Evolutionary conservation across 352 stramenopile species (phyloP).

Genomic region (Phytophthora pisi): DNA sequence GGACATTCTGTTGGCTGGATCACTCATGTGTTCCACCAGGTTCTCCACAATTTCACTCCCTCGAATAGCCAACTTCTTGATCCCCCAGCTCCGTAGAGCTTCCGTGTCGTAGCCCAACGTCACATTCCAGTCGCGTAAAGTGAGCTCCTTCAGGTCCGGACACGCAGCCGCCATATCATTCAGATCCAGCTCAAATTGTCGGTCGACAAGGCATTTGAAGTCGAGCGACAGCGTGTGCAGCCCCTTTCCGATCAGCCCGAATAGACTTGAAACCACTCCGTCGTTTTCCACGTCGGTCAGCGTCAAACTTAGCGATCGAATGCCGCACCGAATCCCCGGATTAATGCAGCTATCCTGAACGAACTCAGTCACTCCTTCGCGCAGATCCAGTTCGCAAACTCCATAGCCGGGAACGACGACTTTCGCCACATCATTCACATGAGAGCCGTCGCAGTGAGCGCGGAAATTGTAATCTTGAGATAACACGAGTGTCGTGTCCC

Average conservation of each 20-base stretch:
- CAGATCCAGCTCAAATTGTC: neutral
- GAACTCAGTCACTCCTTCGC: neutral
- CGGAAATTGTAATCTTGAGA: neutral
- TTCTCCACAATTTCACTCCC: neutral
- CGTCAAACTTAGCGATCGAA: neutral
- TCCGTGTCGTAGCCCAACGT: neutral
- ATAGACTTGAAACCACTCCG: neutral
- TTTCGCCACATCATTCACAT: neutral
- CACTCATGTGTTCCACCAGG: neutral
- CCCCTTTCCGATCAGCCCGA: neutral
- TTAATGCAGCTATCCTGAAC: neutral
- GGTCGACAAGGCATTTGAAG: neutral
- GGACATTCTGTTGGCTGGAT: neutral
- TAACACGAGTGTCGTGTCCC: too few relatives aligned
- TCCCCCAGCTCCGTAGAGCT: neutral
- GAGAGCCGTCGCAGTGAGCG: neutral
- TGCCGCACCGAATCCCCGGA: neutral
- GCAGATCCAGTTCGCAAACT: neutral
- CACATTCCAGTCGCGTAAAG: neutral
- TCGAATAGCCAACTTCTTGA: slow-evolving; percentile 1
- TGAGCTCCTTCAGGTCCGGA: neutral
- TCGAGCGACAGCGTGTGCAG: neutral
- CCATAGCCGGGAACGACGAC: neutral
- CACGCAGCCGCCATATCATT: neutral
- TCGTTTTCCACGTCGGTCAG: neutral